Percentiles rank a stretch among this genome's conserved stretches.
Evolutionary conservation across 176 grass and related monocot species (phyloP).

Genomic region (Dactylis glomerata): DNA sequence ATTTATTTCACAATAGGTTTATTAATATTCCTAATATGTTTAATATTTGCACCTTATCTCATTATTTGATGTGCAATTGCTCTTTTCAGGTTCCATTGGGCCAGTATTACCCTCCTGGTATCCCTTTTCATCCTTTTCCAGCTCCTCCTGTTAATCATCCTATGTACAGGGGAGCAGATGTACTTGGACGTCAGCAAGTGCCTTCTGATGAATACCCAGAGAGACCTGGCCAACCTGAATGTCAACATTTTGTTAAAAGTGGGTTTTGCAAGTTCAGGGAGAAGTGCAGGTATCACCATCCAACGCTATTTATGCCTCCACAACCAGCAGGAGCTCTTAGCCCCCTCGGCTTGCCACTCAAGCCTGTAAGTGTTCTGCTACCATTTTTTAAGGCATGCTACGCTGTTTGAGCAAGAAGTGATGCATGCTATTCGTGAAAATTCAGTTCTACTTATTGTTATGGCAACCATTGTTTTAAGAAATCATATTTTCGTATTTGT

Average conservation of each 20-base stretch:
- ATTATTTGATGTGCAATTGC: slow-evolving; percentile 15
- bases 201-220: slow-evolving; percentile 71
- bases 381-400: background rate
- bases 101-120: slow-evolving; percentile 52
- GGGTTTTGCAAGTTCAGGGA: slow-evolving; percentile 79
- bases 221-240: slow-evolving; percentile 82
- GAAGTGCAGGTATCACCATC: slow-evolving; percentile 84
- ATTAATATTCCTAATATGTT: background rate
- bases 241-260: slow-evolving; percentile 77
- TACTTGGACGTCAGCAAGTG: slow-evolving; percentile 45
- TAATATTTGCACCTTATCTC: background rate
- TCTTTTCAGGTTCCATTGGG: slow-evolving; percentile 60
- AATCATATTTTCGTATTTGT: background rate
- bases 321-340: slow-evolving; percentile 45
- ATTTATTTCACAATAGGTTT: background rate
- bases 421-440: background rate
- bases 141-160: slow-evolving; percentile 46
- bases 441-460: background rate
- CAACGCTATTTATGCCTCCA: slow-evolving; percentile 34
- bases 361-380: slow-evolving; percentile 52
- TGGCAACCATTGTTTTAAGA: background rate
- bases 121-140: slow-evolving; percentile 57
- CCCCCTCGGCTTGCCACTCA: slow-evolving; percentile 77
- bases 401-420: background rate
- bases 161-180: slow-evolving; percentile 40